phyloP scores from a whole-genome alignment of 768 basidiomycete species.

The Pulveroboletus sp. region DNA sequence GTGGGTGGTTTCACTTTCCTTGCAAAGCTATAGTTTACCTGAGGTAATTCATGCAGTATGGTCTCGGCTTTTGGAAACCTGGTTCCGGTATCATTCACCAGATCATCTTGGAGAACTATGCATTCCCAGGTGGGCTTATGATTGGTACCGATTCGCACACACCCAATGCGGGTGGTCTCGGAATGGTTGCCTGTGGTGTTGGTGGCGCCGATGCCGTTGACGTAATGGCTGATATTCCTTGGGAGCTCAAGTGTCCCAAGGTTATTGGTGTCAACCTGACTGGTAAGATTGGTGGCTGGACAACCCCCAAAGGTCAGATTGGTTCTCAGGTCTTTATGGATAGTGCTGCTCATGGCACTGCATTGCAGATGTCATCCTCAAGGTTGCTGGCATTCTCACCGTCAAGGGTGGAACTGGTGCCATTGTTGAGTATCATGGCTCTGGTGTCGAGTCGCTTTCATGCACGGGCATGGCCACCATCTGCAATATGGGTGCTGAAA shows the following conservation, averaged over 20 bases:
- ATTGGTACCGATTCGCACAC: conserved; percentile 99
- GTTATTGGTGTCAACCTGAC: conserved; percentile 96
- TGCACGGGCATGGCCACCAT: conserved; percentile 99
- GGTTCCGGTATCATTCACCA: conserved; percentile 99
- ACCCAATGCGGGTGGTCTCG: conserved; percentile 98
- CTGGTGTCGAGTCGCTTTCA: conserved; percentile 93
- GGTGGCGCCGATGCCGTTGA: conserved; percentile 99
- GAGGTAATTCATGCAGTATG: conserved; percentile 53
- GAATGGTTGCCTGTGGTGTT: conserved; percentile 99
- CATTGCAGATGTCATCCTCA: conserved; percentile 85
- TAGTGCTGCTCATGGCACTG: conserved; percentile 7
- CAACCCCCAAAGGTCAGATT: conserved; percentile 83
- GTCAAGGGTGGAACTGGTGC: conserved; percentile 99
- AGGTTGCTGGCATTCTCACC: conserved; percentile 97
- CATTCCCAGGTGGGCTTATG: conserved; percentile 98
- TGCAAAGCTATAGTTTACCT: neutral
- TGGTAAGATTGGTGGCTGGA: conserved; percentile 95
- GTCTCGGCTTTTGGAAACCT: conserved; percentile 99
- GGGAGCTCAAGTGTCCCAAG: conserved; percentile 99
- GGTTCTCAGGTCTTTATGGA: neutral
- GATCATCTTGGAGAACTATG: conserved; percentile 99
- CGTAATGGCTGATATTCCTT: conserved; percentile 96
- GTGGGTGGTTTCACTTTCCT: conserved; percentile 33
- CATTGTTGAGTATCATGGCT: conserved; percentile 94
- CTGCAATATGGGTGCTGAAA: conserved; percentile 99